A percentile compares a stretch with the other conserved stretches of the same genome.
These are phyloP conservation scores for Nothomitra cinnamomea DNA, from an alignment of 2,329 filamentous ascomycete genomes.

Conservation along the genomic window DNA sequence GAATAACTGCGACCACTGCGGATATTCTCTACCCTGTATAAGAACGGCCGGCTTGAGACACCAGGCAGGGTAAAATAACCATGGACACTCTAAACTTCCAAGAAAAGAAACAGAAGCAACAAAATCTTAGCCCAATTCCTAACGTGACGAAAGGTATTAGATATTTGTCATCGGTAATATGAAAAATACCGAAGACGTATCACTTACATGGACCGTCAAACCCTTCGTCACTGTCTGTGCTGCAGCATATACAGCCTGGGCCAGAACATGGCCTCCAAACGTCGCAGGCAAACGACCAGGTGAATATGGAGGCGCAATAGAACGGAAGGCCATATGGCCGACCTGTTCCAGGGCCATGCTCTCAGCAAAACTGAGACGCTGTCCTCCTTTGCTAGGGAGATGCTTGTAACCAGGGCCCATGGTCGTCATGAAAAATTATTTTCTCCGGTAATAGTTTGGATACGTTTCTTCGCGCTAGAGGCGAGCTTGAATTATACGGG, in stretches of 20 bases:
- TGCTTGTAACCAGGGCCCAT: no score
- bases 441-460: no score
- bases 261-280: slow-evolving; percentile 30
- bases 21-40: slow-evolving; percentile 32
- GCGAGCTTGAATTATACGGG: no score
- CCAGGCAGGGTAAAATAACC: slow-evolving; percentile 37
- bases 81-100: slow-evolving; percentile 31
- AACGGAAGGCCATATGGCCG: slow-evolving; percentile 7
- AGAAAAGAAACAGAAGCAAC: neutral
- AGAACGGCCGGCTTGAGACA: slow-evolving; percentile 31
- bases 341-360: slow-evolving; percentile 8
- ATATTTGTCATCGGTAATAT: neutral
- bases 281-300: slow-evolving; percentile 13
- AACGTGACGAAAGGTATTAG: slow-evolving; percentile 3
- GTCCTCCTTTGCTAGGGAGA: no score
- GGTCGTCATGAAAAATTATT: no score
- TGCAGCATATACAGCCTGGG: slow-evolving; percentile 25
- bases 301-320: slow-evolving; percentile 8
- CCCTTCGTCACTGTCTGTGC: slow-evolving; percentile 19
- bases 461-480: no score
- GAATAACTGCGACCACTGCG: slow-evolving; percentile 31
- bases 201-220: slow-evolving; percentile 27
- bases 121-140: neutral
- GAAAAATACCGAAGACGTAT: neutral
- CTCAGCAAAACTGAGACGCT: neutral